Evolutionary conservation across 345 rosid genomes (phyloP).

Genomic region (Salix arbutifolia): DNA sequence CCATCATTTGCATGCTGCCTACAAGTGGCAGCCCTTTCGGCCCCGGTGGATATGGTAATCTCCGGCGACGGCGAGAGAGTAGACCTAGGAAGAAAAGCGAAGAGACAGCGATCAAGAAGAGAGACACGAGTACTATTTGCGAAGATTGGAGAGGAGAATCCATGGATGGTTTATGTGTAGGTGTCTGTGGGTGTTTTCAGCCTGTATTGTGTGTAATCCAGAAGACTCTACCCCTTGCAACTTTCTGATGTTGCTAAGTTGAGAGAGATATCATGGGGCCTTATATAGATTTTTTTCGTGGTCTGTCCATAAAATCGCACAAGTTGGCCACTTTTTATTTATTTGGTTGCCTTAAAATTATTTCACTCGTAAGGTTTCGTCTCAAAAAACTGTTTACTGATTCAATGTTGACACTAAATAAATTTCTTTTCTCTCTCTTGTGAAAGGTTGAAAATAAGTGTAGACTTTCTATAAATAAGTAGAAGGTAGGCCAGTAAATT

Average conservation of each 20-base stretch:
- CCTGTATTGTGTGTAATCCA: neutral
- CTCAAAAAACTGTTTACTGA: neutral
- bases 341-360: neutral
- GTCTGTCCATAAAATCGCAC: neutral
- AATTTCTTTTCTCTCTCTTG: neutral
- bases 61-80: constrained; percentile 32
- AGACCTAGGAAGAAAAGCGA: constrained; percentile 40
- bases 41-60: constrained; percentile 72
- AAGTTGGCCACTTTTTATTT: neutral
- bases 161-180: constrained; percentile 4
- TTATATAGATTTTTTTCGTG: constrained; percentile 24
- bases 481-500: neutral
- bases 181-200: neutral
- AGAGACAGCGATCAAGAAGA: constrained; percentile 33
- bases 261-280: constrained; percentile 1
- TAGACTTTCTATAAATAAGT: neutral
- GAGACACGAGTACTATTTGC: neutral
- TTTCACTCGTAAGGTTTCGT: neutral
- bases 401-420: neutral
- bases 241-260: constrained; percentile 23
- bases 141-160: constrained; percentile 15
- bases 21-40: constrained; percentile 79
- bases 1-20: constrained; percentile 87
- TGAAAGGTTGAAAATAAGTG: neutral
- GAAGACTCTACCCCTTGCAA: constrained; percentile 10